phyloP scores from a whole-genome alignment of 176 grass and related monocot genomes.

The Tuctoria greenei region DNA sequence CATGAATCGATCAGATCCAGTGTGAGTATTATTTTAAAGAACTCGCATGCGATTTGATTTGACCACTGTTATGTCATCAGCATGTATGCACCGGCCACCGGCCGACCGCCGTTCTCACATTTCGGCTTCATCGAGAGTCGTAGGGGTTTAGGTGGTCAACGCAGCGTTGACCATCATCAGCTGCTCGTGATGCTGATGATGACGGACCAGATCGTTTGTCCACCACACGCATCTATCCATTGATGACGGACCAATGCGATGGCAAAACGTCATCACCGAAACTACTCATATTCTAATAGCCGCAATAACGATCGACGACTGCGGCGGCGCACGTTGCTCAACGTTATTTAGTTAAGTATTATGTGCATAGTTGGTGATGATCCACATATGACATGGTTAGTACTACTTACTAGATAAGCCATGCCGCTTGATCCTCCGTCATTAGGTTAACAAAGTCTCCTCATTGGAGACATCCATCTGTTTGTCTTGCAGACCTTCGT shows the following conservation, averaged over 20 bases:
- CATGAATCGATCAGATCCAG: no score
- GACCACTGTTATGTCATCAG: no score
- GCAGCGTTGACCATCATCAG: no score
- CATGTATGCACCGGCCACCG: no score
- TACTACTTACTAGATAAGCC: no score
- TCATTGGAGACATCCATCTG: conserved; percentile 34
- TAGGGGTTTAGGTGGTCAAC: no score
- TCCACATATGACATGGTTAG: neutral
- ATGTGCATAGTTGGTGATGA: neutral
- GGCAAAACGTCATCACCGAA: conserved; percentile 12
- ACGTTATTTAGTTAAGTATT: neutral
- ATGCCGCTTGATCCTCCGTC: neutral
- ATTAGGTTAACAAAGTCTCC: conserved; percentile 15
- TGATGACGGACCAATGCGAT: neutral
- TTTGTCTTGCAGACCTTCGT: conserved; percentile 4
- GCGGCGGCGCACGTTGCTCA: conserved; percentile 11
- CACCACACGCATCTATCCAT: neutral
- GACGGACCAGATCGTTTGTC: no score
- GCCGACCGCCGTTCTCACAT: no score
- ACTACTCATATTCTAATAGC: neutral
- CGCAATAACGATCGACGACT: neutral
- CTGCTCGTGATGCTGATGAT: no score
- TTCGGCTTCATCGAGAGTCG: no score
- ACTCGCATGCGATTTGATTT: no score
- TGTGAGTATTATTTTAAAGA: no score